These are phyloP conservation scores for Termitomyces sp. DNA, from an alignment of 768 basidiomycete species.

Conservation along the genomic window DNA sequence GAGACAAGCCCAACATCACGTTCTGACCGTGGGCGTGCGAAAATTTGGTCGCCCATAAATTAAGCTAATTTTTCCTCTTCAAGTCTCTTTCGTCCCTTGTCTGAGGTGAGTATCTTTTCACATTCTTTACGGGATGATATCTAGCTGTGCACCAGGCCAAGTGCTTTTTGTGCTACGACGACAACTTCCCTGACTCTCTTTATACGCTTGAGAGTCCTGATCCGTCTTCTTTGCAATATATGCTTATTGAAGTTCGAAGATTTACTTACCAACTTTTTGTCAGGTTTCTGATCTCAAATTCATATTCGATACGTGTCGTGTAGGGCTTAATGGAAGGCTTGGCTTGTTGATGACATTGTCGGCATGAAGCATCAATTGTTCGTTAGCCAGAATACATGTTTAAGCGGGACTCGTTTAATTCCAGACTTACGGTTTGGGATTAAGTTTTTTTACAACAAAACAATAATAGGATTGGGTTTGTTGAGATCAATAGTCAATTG, in stretches of 20 bases:
- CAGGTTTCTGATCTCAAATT: background rate
- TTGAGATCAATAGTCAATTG: no score
- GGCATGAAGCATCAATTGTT: background rate
- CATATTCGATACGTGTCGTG: background rate
- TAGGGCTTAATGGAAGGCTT: background rate
- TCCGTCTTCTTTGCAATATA: background rate
- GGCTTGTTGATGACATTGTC: background rate
- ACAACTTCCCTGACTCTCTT: conserved; percentile 40
- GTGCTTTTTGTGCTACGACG: conserved; percentile 37
- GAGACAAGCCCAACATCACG: conserved; percentile 1
- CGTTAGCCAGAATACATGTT: background rate
- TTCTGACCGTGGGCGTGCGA: conserved; percentile 15
- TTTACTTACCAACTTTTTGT: background rate
- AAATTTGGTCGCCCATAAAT: background rate
- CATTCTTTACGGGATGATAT: conserved; percentile 33
- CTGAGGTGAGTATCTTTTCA: conserved; percentile 14
- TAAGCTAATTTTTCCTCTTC: conserved; percentile 1
- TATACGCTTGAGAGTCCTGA: conserved; percentile 54
- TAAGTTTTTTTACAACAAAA: no score
- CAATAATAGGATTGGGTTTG: no score
- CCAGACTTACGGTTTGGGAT: no score
- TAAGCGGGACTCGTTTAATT: no score
- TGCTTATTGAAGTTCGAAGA: no score
- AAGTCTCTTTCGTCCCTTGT: background rate
- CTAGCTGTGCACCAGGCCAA: conserved; percentile 61